Percentiles rank a stretch among this genome's conserved stretches.
phyloP scores from a whole-genome alignment of 495 filamentous ascomycete species.

The Astrothelium macrocarpum region DNA sequence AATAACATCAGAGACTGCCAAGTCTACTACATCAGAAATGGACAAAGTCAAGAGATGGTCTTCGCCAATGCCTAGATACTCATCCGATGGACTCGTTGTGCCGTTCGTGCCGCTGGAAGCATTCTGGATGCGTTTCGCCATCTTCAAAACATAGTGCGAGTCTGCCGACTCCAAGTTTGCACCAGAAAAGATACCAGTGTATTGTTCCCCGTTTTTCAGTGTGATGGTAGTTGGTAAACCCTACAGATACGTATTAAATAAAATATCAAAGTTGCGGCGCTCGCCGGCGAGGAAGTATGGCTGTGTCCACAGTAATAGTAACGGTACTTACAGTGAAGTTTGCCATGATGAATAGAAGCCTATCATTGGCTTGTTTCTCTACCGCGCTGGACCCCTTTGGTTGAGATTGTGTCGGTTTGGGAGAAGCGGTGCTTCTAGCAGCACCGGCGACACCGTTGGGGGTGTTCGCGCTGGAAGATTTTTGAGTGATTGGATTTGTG shows the following conservation, averaged over 20 bases:
- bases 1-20: constrained; percentile 49
- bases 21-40: constrained; percentile 62
- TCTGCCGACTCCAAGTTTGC: constrained; percentile 46
- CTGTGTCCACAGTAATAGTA: not conserved
- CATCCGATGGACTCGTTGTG: constrained; percentile 37
- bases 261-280: too few species aligned
- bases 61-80: constrained; percentile 51
- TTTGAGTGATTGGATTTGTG: constrained; percentile 57
- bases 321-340: constrained; percentile 50
- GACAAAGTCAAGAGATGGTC: constrained; percentile 72
- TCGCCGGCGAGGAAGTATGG: too few species aligned
- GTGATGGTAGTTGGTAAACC: constrained; percentile 58
- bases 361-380: constrained; percentile 57
- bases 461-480: constrained; percentile 37
- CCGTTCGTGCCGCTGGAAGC: constrained; percentile 49
- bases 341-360: constrained; percentile 52
- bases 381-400: constrained; percentile 45
- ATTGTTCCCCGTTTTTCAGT: constrained; percentile 61
- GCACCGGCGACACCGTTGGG: constrained; percentile 46
- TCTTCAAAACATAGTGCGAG: constrained; percentile 63
- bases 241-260: constrained; percentile 45
- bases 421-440: constrained; percentile 15
- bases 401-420: constrained; percentile 26
- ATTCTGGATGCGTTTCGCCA: constrained; percentile 60
- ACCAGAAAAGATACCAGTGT: constrained; percentile 59